Evolutionary conservation across 331 rosid species (phyloP), one percentile per base, ranked within the genome.

Genomic region (Pyracantha coccinea): DNA sequence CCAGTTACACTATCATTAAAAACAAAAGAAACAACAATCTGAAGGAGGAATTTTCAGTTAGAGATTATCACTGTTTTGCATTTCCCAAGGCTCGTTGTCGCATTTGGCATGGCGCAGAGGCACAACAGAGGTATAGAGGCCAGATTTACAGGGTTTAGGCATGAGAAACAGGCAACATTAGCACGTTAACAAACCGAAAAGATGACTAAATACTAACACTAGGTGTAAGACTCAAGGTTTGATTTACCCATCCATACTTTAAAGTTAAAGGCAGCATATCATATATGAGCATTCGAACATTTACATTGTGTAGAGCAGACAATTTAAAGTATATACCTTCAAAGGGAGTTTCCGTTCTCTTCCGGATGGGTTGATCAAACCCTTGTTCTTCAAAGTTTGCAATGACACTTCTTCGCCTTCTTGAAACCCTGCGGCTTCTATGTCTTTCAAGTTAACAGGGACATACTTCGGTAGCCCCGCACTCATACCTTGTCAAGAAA

Each of bases 331-430:
- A 68, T 80, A 77, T 86, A 92, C 94, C 99, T 95, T 95, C 83
- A 95, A 81, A 55, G 94, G 96, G 53, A 95, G 99, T 76, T 47
- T 89, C 76, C 96, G 85, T 24, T 92, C 98, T 83, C 98, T 92
- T 81, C 98, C 98, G 11, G 99, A 95, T 54, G 98, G 96, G 82
- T 92, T 90, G 80, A 95, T 92, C 79, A 92, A 80, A 16, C 99
- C 82, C 86, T 83, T 92, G 75, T 74, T 83, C 90, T 81, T 95
- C 77, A 95, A 79, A 25, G 94, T 77, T 81, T 95, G 93, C 38
- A 90, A 69, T 31, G 99, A 86, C 9, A 95, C 98, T 81, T 95
- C 98, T 20, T 95, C 99, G 27, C 99, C 99, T 16, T 90, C 96
- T 81, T 83, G 79, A 86, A 92, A 95, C 79, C 89, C 89, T 15